Evolutionary conservation across 345 rosid species (phyloP).

Genomic region (Camelina neglecta): DNA sequence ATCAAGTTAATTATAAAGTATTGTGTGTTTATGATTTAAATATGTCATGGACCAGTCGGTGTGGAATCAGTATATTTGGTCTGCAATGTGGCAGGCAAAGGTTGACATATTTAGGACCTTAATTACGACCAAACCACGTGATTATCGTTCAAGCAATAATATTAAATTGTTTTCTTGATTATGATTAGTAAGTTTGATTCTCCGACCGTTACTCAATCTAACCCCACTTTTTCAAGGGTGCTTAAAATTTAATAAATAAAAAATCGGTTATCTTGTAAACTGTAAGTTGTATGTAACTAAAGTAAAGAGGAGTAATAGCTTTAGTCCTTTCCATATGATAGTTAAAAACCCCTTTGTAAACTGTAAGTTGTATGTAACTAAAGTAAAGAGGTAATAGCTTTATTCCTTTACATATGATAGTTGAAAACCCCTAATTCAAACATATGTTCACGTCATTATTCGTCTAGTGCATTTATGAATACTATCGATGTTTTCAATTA

Average conservation of each 20-base stretch:
- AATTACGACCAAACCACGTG: conserved; percentile 38
- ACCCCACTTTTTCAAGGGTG: background rate
- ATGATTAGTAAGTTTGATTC: conserved; percentile 15
- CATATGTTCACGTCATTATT: background rate
- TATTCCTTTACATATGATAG: background rate
- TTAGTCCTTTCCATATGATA: background rate
- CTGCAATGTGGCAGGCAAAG: conserved; percentile 39
- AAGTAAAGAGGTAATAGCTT: background rate
- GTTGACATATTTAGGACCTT: conserved; percentile 37
- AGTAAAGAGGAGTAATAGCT: background rate
- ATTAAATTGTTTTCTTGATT: background rate
- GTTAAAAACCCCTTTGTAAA: background rate
- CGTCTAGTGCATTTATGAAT: too few relatives aligned
- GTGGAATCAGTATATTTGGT: conserved; percentile 27
- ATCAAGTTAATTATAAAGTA: conserved; percentile 3
- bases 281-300: background rate
- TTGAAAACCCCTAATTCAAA: background rate
- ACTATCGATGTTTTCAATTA: conserved; percentile 1
- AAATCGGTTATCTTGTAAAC: background rate
- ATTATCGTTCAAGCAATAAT: conserved; percentile 18
- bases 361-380: background rate
- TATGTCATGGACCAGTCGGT: conserved; percentile 24
- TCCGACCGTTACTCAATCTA: background rate
- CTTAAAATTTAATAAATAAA: background rate
- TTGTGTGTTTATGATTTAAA: background rate